phyloP scores from a whole-genome alignment of 2,329 filamentous ascomycete species.

The Dothideomycetes sp. region DNA sequence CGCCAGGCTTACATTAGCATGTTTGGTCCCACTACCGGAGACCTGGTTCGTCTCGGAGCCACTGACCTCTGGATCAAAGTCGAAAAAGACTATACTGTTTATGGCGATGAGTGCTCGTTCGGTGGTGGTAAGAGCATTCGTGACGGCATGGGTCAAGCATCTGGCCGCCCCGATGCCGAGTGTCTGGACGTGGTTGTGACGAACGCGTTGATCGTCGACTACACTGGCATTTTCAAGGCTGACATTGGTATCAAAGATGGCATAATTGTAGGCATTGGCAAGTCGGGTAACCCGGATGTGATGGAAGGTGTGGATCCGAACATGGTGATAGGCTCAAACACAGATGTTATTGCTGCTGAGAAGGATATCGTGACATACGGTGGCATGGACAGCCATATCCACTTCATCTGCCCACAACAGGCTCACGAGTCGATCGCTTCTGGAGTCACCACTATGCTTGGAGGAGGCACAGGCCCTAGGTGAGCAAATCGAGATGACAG shows the following conservation, averaged over 20 bases:
- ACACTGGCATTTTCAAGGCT: conserved; percentile 88
- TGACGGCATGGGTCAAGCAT: conserved; percentile 92
- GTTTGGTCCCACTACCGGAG: conserved; percentile 88
- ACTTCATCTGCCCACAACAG: conserved; percentile 93
- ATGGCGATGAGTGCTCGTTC: conserved; percentile 92
- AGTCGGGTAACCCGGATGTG: conserved; percentile 92
- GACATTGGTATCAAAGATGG: conserved; percentile 91
- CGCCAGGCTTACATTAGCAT: conserved; percentile 71
- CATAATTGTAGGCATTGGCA: conserved; percentile 78
- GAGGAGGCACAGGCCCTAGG: conserved; percentile 87
- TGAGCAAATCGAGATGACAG: conserved; percentile 26
- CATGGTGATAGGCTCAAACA: conserved; percentile 78
- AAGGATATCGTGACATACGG: conserved; percentile 85
- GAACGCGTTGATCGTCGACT: conserved; percentile 86
- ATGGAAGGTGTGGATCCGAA: conserved; percentile 77
- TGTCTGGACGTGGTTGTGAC: conserved; percentile 77
- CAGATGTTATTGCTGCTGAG: conserved; percentile 86
- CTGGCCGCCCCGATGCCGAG: conserved; percentile 61
- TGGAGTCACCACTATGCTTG: conserved; percentile 83
- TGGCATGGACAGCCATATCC: conserved; percentile 82
- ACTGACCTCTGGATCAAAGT: conserved; percentile 88
- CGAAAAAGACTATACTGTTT: conserved; percentile 72
- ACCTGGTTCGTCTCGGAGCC: conserved; percentile 68
- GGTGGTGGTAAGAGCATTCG: conserved; percentile 88
- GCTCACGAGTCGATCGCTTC: conserved; percentile 72